Base-by-base conservation (phyloP, 139 green algal genomes). In the Zygnema circumcarinatum region DNA sequence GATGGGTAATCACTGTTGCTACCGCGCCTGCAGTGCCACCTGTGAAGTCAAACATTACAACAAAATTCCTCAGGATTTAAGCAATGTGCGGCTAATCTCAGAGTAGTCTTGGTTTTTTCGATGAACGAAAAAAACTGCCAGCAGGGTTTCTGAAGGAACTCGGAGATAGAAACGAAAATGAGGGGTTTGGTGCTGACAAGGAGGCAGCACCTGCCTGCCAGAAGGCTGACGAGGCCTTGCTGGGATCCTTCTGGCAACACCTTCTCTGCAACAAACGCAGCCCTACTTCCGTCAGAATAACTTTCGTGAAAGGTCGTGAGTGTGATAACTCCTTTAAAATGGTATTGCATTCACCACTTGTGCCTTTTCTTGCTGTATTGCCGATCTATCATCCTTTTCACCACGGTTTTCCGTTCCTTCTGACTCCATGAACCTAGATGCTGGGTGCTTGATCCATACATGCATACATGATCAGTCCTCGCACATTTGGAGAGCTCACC, bases 1-100 rank as follows among this genome's bases (percentile, higher is more conserved):
- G 74, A 40, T 81, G 74, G 31, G 74, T 81, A 38, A 81, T n/a
- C 35, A 81, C 32, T n/a, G 74, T 81, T 35, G 74, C 74, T 20
- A 81, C n/a, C 21, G 32, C 32, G n/a, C 74, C 74, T 3, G 74
- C 74, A 68, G 74, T 38, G 35, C 31, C 74, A 20, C 74, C 74
- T 81, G 74, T 39, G 32, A n/a, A n/a, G n/a, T n/a, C n/a, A n/a
- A n/a, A n/a, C n/a, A 76, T 76, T 33, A 42, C 68, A 76, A 76
- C 0, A 3, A 76, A 33, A 56, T 35, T 41, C 67, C 67, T 76
- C 33, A 33, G 38, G 67, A 33, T 35, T 41, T 76, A 7, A 35
- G 38, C 1, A 35, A 76, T 0, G 38, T 35, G 1, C 1, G 67
- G 2, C 67, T 33, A 75, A 39, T 33, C 2, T 75, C 67, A 75